A percentile compares a stretch with the other conserved stretches of the same genome.
phyloP scores from a whole-genome alignment of 2,329 filamentous ascomycete species.

The Mycosphaerella arachidis region DNA sequence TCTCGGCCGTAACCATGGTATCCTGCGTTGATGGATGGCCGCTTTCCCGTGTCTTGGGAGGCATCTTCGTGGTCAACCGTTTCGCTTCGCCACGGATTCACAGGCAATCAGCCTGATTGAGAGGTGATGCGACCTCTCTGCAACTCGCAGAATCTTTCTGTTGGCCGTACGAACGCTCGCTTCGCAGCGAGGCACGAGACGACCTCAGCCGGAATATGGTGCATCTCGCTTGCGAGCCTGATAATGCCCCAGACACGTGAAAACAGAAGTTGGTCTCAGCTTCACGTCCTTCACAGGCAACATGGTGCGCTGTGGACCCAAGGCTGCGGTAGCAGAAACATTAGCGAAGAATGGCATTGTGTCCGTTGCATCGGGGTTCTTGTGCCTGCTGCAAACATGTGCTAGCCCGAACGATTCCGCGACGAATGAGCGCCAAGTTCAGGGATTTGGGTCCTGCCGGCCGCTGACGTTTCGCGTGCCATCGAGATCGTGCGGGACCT shows the following conservation, averaged over 20 bases:
- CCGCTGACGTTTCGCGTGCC: not conserved
- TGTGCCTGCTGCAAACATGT: not conserved
- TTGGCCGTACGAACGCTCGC: not conserved
- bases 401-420: not conserved
- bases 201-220: not conserved
- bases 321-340: not conserved
- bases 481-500: not conserved
- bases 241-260: not conserved
- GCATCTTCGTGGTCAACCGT: not conserved
- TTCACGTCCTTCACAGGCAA: not conserved
- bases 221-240: not conserved
- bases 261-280: not conserved
- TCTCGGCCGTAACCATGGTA: not conserved
- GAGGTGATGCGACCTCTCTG: not conserved
- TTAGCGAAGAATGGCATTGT: not conserved
- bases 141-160: not conserved
- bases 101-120: not conserved
- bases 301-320: not conserved
- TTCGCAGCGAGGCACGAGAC: not conserved
- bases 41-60: not conserved
- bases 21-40: not conserved
- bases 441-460: not conserved
- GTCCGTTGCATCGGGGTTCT: not conserved
- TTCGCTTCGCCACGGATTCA: not conserved
- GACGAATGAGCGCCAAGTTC: not conserved